These are phyloP conservation scores for Fusarium globosum DNA, from an alignment of 2,329 filamentous ascomycete species.

Conservation along the genomic window DNA sequence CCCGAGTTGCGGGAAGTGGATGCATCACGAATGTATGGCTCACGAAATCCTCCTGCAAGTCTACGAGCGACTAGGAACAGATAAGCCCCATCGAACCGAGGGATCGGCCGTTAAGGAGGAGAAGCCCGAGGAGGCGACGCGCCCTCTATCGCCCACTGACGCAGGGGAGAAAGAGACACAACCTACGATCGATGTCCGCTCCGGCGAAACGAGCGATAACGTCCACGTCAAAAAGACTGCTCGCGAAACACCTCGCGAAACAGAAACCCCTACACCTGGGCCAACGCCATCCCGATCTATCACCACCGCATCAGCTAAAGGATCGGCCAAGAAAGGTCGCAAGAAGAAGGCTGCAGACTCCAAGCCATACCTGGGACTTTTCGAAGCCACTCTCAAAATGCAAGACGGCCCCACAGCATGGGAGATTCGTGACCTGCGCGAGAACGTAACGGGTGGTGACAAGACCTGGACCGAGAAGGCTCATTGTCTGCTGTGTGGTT, in stretches of 20 bases:
- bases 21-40: slow-evolving; percentile 72
- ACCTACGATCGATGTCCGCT: slow-evolving; percentile 65
- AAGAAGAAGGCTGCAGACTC: slow-evolving; percentile 53
- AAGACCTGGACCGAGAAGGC: slow-evolving; percentile 65
- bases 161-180: slow-evolving; percentile 61
- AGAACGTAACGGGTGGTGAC: slow-evolving; percentile 59
- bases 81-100: slow-evolving; percentile 59
- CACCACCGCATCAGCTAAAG: slow-evolving; percentile 41
- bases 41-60: slow-evolving; percentile 64
- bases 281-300: slow-evolving; percentile 42
- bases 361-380: slow-evolving; percentile 64
- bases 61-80: slow-evolving; percentile 61
- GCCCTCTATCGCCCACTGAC: slow-evolving; percentile 64
- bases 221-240: slow-evolving; percentile 52
- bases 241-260: slow-evolving; percentile 46
- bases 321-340: slow-evolving; percentile 50
- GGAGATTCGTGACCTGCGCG: slow-evolving; percentile 63
- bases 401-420: slow-evolving; percentile 60
- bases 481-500: slow-evolving; percentile 62
- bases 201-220: slow-evolving; percentile 56
- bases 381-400: slow-evolving; percentile 62
- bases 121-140: slow-evolving; percentile 48
- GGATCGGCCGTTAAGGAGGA: slow-evolving; percentile 55
- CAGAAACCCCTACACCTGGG: slow-evolving; percentile 48
- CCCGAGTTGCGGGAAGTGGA: slow-evolving; percentile 67